Evolutionary conservation across 202 grass and related monocot genomes (phyloP), one percentile per base, ranked within the genome.

Genomic region (Brachypodium distachyon): DNA sequence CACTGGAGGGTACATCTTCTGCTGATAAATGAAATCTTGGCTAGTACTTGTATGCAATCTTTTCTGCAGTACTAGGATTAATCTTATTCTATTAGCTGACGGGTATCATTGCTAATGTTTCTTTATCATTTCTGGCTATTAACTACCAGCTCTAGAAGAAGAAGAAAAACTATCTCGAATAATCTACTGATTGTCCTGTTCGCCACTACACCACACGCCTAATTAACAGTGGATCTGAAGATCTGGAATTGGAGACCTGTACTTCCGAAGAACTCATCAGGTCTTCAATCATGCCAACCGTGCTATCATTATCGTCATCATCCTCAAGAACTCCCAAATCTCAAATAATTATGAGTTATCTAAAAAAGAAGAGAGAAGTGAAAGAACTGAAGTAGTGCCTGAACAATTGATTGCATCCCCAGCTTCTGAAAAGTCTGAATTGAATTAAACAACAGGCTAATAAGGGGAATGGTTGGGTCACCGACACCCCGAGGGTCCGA

Each of bases 151-250:
- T 42, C 6, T 3, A 43, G 12, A 65, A 38, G 9, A 31, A n/a
- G 29, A 19, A 40, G 11, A 28, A 26, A 10, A 21, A 55, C 12
- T 61, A 19, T n/a, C n/a, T n/a, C n/a, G n/a, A n/a, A 61, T 67
- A 1, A 33, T 51, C 22, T 61, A 22, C 43, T 34, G 11, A 31
- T 13, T 4, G 26, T 56, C 41, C 37, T 19, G 49, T 3, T 67
- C 9, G 2, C 4, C 43, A 42, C 19, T 54, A 21, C 10, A 60
- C 38, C 18, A 27, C 14, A 13, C 22, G 19, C 7, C 43, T 67
- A 66, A 87, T 72, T 73, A 18, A 44, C 70, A 57, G 54, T 40
- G 86, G 76, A 84, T 88, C 68, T 79, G 51, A 62, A 73, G 69
- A 83, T 80, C 22, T 49, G 25, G 33, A 64, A 46, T 84, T 57